Conservation (phyloP, 257 asterid species). For the Plantago major region DNA sequence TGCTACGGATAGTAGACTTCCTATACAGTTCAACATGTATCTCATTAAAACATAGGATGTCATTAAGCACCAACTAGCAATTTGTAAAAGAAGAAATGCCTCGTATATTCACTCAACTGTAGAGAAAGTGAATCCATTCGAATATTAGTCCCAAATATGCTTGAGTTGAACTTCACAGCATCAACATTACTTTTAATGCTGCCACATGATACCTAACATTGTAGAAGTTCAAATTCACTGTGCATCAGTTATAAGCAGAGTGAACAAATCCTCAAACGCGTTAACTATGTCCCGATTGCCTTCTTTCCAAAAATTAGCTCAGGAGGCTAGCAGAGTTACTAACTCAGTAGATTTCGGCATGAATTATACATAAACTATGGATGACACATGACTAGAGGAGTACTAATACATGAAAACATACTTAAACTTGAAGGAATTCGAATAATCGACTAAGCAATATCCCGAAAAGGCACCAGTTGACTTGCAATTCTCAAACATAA, state of each 20-base stretch:
- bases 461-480: neutral
- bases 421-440: no score
- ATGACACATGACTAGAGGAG: neutral
- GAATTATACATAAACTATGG: neutral
- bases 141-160: constrained; percentile 42
- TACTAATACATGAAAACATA: no score
- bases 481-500: neutral
- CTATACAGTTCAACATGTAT: constrained; percentile 27
- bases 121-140: constrained; percentile 35
- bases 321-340: no score
- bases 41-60: constrained; percentile 3
- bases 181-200: constrained; percentile 19
- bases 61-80: neutral
- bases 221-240: neutral
- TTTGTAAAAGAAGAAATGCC: neutral
- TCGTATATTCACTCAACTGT: constrained; percentile 51
- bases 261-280: neutral
- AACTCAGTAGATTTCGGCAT: neutral
- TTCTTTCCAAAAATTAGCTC: no score
- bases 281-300: no score
- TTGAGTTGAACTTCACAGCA: constrained; percentile 56
- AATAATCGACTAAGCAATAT: no score
- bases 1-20: constrained; percentile 27
- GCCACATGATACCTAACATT: constrained; percentile 40
- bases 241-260: neutral